phyloP scores from a whole-genome alignment of 2,329 filamentous ascomycete species.

The Bipolaris gigantea region DNA sequence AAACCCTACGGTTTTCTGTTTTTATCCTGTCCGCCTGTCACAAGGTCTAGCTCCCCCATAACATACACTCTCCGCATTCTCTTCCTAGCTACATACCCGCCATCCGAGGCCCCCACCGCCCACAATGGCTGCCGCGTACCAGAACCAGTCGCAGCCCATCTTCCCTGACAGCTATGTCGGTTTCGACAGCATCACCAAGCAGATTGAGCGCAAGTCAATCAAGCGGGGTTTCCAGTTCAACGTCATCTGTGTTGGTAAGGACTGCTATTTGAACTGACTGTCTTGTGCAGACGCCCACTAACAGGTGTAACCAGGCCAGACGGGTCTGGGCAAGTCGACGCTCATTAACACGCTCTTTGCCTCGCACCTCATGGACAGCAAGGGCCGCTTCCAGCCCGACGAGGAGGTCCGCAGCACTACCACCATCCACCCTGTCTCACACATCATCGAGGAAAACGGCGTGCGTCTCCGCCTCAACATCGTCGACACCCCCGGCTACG shows the following conservation, averaged over 20 bases:
- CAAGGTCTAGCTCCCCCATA: conserved; percentile 3
- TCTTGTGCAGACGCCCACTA: conserved; percentile 1
- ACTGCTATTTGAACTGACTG: background rate
- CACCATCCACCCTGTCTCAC: conserved; percentile 96
- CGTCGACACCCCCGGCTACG: conserved; percentile 97
- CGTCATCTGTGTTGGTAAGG: conserved; percentile 97
- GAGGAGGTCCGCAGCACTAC: conserved; percentile 94
- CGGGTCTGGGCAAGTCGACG: conserved; percentile 96
- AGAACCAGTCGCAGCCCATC: conserved; percentile 62
- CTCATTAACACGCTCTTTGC: conserved; percentile 99
- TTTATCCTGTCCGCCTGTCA: conserved; percentile 14
- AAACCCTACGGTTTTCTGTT: conserved; percentile 16
- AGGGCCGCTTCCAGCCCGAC: conserved; percentile 89
- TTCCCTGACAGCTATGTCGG: conserved; percentile 98
- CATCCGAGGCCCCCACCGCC: conserved; percentile 30
- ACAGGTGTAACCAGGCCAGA: conserved; percentile 70
- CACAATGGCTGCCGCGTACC: conserved; percentile 67
- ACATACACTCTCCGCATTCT: conserved; percentile 16
- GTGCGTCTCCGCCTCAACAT: conserved; percentile 98
- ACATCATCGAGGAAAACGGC: conserved; percentile 99
- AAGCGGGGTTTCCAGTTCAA: conserved; percentile 99
- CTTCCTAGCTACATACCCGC: conserved; percentile 9
- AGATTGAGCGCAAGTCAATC: conserved; percentile 99
- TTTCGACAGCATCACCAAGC: conserved; percentile 99
- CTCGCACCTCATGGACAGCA: conserved; percentile 98